Evolutionary conservation across 2,329 filamentous ascomycete species (phyloP).

Genomic region (Colletotrichum scovillei): DNA sequence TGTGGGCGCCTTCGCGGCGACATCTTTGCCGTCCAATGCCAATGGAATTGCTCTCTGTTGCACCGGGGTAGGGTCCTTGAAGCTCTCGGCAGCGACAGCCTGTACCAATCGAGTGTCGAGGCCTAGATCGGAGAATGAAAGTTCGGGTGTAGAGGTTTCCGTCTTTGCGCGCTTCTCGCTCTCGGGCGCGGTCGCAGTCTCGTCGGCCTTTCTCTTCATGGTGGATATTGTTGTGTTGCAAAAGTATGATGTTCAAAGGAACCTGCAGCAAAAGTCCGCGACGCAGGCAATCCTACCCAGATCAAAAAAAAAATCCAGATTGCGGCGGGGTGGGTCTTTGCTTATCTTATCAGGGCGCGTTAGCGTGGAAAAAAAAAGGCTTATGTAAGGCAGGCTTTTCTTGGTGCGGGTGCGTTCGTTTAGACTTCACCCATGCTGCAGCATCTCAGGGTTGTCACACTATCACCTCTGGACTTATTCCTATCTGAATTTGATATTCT

Average conservation of each 20-base stretch:
- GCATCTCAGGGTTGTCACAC: too few relatives aligned
- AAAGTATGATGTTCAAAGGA: background rate
- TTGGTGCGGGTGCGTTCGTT: background rate
- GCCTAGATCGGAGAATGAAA: conserved; percentile 79
- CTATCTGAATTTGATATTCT: too few relatives aligned
- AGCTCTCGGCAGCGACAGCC: conserved; percentile 86
- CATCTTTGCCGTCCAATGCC: conserved; percentile 87
- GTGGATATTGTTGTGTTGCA: conserved; percentile 31
- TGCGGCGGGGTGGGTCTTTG: conserved; percentile 30
- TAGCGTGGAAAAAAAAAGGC: background rate
- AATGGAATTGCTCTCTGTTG: conserved; percentile 90
- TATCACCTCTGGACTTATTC: too few relatives aligned
- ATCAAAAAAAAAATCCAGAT: conserved; percentile 25
- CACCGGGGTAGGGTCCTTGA: conserved; percentile 86
- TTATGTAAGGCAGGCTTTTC: background rate
- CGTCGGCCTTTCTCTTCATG: conserved; percentile 72
- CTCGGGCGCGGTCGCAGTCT: conserved; percentile 58
- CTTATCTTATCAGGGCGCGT: conserved; percentile 25
- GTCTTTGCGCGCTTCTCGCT: conserved; percentile 44
- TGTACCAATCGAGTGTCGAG: conserved; percentile 89
- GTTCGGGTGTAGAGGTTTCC: conserved; percentile 44
- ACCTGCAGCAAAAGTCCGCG: background rate
- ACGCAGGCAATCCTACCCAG: conserved; percentile 9
- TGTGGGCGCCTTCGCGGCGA: conserved; percentile 92
- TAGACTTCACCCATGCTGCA: background rate